Conservation (phyloP, 2,329 filamentous ascomycete genomes). For the Claviceps sp. region DNA sequence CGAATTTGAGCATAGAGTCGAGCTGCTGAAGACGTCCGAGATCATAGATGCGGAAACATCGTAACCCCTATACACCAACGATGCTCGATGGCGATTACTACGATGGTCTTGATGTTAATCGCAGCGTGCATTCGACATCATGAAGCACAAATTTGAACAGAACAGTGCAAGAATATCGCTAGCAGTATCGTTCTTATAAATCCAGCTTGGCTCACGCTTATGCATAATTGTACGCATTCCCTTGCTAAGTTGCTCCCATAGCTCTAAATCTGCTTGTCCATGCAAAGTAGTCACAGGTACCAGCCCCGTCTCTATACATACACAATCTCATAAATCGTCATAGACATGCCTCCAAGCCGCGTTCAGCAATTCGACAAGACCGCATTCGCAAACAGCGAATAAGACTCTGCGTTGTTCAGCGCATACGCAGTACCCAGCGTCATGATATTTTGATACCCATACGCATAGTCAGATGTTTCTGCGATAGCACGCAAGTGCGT, state of each 20-base stretch:
- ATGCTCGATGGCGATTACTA: neutral
- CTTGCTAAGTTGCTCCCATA: neutral
- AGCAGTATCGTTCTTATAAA: neutral
- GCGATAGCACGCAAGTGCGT: constrained; percentile 46
- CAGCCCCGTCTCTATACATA: neutral
- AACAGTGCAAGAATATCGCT: neutral
- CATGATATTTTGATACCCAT: constrained; percentile 37
- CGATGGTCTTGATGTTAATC: constrained; percentile 11
- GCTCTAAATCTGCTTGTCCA: too few relatives aligned
- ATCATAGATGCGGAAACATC: neutral
- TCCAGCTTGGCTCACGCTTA: neutral
- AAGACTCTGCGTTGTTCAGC: constrained; percentile 52
- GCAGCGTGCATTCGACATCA: too few relatives aligned
- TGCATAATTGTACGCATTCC: neutral
- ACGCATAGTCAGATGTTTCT: constrained; percentile 46
- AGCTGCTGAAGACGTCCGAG: neutral
- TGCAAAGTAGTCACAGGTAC: neutral
- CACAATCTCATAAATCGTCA: neutral
- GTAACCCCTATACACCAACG: neutral
- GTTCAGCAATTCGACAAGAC: constrained; percentile 25
- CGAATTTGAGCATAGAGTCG: neutral
- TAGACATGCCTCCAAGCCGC: neutral
- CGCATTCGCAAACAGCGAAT: constrained; percentile 25
- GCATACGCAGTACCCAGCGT: constrained; percentile 34
- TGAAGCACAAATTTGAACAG: too few relatives aligned